Conservation (phyloP, 345 rosid species). For the Corchorus capsularis region DNA sequence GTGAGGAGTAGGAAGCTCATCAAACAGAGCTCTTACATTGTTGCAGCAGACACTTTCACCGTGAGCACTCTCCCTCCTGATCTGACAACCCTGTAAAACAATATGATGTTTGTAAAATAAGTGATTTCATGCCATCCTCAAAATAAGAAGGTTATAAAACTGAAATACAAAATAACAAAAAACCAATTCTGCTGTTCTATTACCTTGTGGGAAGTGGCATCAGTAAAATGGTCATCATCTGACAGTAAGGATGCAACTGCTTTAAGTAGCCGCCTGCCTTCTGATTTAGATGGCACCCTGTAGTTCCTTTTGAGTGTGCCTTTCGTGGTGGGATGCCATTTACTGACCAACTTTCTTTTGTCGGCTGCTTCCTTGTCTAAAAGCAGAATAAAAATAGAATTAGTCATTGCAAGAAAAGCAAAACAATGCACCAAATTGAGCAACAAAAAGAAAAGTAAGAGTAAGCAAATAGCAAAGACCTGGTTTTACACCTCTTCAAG, state of each 20-base stretch:
- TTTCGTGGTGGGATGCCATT: conserved; percentile 95
- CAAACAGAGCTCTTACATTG: conserved; percentile 93
- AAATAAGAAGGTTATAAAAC: neutral
- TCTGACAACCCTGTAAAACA: conserved; percentile 81
- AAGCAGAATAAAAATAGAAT: conserved; percentile 16
- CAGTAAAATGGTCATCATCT: conserved; percentile 85
- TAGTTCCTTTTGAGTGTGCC: conserved; percentile 89
- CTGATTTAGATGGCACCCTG: conserved; percentile 82
- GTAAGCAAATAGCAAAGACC: neutral
- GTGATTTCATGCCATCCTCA: neutral
- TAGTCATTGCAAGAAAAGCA: neutral
- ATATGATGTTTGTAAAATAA: neutral
- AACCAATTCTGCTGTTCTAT: conserved; percentile 7
- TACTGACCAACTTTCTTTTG: conserved; percentile 80
- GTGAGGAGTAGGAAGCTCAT: conserved; percentile 95
- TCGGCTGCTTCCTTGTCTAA: conserved; percentile 73
- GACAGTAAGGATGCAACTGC: conserved; percentile 85
- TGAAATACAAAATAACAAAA: neutral
- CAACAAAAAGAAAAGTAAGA: neutral
- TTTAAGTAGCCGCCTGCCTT: conserved; percentile 80
- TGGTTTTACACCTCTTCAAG: neutral
- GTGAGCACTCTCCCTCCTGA: conserved; percentile 91
- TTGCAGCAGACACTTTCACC: conserved; percentile 97
- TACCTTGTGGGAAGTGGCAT: conserved; percentile 95
- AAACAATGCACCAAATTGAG: neutral